Conservation (phyloP, 2,329 filamentous ascomycete species). For the Trichoderma koningii region DNA sequence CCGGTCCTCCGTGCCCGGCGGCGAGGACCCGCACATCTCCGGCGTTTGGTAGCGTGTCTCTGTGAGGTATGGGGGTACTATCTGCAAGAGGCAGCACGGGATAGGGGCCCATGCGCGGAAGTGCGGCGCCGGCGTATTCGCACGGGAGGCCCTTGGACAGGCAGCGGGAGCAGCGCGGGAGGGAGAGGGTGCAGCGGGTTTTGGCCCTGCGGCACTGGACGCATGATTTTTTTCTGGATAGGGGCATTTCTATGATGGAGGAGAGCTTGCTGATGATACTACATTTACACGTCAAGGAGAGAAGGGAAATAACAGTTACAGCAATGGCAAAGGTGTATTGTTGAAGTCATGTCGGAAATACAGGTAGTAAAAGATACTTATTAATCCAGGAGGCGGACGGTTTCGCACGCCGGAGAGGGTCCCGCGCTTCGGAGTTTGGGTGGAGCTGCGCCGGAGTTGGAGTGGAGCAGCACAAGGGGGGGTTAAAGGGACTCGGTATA, state of each 20-base stretch:
- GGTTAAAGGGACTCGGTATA: not conserved
- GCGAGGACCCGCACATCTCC: not conserved
- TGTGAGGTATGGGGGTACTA: not conserved
- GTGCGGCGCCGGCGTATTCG: constrained; percentile 21
- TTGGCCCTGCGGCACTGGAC: constrained; percentile 28
- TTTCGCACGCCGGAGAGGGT: not conserved
- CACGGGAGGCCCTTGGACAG: constrained; percentile 21
- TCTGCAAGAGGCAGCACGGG: not conserved
- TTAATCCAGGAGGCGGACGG: not conserved
- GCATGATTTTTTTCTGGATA: constrained; percentile 30
- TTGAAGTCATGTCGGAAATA: not conserved
- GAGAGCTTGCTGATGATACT: too few relatives aligned
- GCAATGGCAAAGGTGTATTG: not conserved
- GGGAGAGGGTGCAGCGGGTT: constrained; percentile 26
- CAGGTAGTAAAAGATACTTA: not conserved
- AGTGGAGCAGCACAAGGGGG: constrained; percentile 21
- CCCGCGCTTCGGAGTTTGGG: constrained; percentile 19
- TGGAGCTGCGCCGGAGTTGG: constrained; percentile 24
- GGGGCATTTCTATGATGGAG: constrained; percentile 23
- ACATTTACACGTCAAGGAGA: not conserved
- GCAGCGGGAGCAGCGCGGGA: constrained; percentile 29
- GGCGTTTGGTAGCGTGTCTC: not conserved
- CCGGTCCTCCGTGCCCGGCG: not conserved
- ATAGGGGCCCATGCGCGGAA: constrained; percentile 2
- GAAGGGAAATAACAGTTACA: not conserved